Percentiles rank a stretch among this genome's conserved stretches.
phyloP scores from a whole-genome alignment of 2,329 filamentous ascomycete species.

The Mariannaea elegans region DNA sequence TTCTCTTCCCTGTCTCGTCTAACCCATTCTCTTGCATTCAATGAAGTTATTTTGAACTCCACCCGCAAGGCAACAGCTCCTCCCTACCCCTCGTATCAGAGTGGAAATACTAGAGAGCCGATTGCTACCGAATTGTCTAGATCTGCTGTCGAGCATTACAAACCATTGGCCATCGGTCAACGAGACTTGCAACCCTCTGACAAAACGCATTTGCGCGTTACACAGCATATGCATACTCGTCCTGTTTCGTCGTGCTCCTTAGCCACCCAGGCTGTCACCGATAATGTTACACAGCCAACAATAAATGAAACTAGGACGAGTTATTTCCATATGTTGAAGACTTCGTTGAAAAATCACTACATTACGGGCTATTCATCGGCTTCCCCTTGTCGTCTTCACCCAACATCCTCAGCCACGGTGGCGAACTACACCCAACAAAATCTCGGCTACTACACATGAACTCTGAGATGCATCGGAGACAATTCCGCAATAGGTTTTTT shows the following conservation, averaged over 20 bases:
- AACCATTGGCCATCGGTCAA: constrained; percentile 12
- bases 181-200: constrained; percentile 1
- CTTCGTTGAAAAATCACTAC: not conserved
- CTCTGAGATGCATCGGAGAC: not conserved
- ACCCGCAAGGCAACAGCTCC: not conserved
- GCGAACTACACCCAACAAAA: not conserved
- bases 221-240: constrained; percentile 29
- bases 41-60: not conserved
- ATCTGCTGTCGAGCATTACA: not conserved
- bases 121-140: not conserved
- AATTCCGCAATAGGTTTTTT: no score
- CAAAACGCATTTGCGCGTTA: constrained; percentile 12
- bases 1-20: no score
- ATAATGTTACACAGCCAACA: constrained; percentile 29
- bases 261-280: constrained; percentile 23
- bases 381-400: not conserved
- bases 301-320: not conserved
- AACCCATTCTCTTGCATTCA: not conserved
- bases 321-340: not conserved
- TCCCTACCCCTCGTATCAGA: not conserved
- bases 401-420: constrained; percentile 6
- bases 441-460: not conserved
- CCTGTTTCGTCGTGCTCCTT: constrained; percentile 8
- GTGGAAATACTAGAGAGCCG: not conserved
- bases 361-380: not conserved